A percentile compares a stretch with the other conserved stretches of the same genome.
These are phyloP conservation scores for Plasmodium billcollinsi DNA, from an alignment of 169 alveolate species.

Conservation along the genomic window DNA sequence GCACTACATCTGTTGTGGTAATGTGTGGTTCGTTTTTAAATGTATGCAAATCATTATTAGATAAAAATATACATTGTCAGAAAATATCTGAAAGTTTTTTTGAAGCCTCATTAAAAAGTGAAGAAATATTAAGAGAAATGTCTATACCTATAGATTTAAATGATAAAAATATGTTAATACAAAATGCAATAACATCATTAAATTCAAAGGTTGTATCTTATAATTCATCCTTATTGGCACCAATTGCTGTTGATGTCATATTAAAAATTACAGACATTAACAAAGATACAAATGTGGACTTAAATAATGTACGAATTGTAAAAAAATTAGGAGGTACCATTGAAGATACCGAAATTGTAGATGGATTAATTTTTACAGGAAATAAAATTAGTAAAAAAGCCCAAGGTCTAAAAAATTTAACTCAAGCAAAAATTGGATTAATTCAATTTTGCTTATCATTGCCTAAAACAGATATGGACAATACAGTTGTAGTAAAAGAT, in stretches of 20 bases:
- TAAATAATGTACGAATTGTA: slow-evolving; percentile 91
- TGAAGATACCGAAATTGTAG: slow-evolving; percentile 98
- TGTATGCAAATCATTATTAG: slow-evolving; percentile 95
- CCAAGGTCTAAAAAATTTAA: slow-evolving; percentile 96
- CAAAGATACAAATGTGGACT: slow-evolving; percentile 90
- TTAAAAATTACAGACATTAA: slow-evolving; percentile 82
- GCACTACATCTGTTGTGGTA: slow-evolving; percentile 99
- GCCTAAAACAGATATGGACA: slow-evolving; percentile 99
- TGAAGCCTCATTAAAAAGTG: slow-evolving; percentile 91
- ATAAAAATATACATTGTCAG: slow-evolving; percentile 98
- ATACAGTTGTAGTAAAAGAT: slow-evolving; percentile 95
- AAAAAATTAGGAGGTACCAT: slow-evolving; percentile 99
- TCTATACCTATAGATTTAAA: slow-evolving; percentile 94
- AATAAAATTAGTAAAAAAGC: slow-evolving; percentile 96
- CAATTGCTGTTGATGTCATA: slow-evolving; percentile 99
- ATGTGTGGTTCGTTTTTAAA: slow-evolving; percentile 98
- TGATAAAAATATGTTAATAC: slow-evolving; percentile 95
- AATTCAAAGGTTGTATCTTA: slow-evolving; percentile 98
- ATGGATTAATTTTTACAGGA: slow-evolving; percentile 97
- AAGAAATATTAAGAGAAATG: slow-evolving; percentile 94
- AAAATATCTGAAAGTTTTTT: slow-evolving; percentile 96
- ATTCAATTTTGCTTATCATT: slow-evolving; percentile 99
- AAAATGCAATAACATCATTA: slow-evolving; percentile 97
- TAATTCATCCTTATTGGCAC: slow-evolving; percentile 96
- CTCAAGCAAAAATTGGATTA: slow-evolving; percentile 97